A percentile compares a stretch with the other conserved stretches of the same genome.
These are phyloP conservation scores for Pyrenophora tritici-repentis DNA, from an alignment of 2,329 filamentous ascomycete species.

Conservation along the genomic window DNA sequence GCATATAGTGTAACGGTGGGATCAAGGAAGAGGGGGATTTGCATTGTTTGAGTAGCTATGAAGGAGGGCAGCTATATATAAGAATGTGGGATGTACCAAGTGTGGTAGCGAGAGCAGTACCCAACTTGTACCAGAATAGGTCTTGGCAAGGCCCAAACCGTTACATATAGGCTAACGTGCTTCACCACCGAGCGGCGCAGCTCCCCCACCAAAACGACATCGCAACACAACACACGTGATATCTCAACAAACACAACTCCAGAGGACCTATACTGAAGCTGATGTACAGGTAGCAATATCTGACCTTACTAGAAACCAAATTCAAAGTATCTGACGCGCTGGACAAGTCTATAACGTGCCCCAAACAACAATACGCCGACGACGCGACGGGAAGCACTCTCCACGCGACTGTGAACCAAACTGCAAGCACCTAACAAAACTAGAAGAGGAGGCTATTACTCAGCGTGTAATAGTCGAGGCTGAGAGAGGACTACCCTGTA, in stretches of 20 bases:
- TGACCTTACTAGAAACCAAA: background rate
- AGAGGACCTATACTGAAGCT: conserved; percentile 7
- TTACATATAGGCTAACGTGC: no score
- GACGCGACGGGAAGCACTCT: conserved; percentile 4
- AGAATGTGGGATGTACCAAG: no score
- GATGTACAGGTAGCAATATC: conserved; percentile 6
- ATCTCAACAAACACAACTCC: conserved; percentile 4
- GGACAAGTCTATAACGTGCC: conserved; percentile 5
- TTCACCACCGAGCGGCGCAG: background rate
- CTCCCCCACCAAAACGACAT: background rate
- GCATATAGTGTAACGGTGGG: no score
- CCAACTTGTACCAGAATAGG: no score
- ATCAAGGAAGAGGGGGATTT: no score
- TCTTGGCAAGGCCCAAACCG: no score
- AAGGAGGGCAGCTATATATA: no score
- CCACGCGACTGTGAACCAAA: background rate
- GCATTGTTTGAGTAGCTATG: no score
- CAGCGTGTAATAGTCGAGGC: no score
- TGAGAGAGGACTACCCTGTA: no score
- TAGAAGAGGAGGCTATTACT: background rate
- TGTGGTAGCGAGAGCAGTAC: no score
- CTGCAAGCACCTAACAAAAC: background rate
- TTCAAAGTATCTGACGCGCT: conserved; percentile 3
- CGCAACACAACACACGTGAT: conserved; percentile 8
- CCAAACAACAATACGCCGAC: background rate